Evolutionary conservation across 2,329 filamentous ascomycete genomes (phyloP).

Genomic region (Aureobasidium sp.): DNA sequence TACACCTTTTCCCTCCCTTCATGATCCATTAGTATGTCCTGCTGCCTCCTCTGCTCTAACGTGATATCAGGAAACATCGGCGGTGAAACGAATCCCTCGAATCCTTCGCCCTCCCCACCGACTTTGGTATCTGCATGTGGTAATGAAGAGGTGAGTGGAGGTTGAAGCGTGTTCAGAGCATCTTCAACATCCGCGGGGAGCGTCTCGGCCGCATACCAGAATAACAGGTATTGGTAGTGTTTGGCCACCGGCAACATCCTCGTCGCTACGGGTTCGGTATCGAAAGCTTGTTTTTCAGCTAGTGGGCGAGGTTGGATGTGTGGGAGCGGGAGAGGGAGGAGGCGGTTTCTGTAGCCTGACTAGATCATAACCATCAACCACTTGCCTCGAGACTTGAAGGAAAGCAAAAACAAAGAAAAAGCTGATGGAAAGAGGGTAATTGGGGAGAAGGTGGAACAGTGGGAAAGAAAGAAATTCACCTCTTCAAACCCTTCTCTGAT

Average conservation of each 20-base stretch:
- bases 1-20: constrained; percentile 36
- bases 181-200: constrained; percentile 32
- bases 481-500: constrained; percentile 47
- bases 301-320: constrained; percentile 40
- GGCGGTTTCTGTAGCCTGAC: constrained; percentile 44
- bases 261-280: constrained; percentile 41
- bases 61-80: constrained; percentile 33
- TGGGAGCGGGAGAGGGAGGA: constrained; percentile 39
- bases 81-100: constrained; percentile 31
- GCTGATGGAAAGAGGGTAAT: background rate
- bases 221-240: constrained; percentile 36
- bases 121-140: background rate
- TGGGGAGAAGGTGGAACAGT: background rate
- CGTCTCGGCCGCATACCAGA: constrained; percentile 43
- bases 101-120: no score
- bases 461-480: constrained; percentile 26
- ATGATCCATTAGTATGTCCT: no score
- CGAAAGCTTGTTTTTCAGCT: constrained; percentile 23
- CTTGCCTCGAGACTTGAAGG: no score
- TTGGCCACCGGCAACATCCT: constrained; percentile 36
- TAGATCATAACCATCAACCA: no score
- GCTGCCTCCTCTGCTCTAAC: constrained; percentile 32
- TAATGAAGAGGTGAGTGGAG: background rate
- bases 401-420: no score
- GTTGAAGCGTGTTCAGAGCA: constrained; percentile 10